Evolutionary conservation across 2,329 filamentous ascomycete genomes (phyloP), one percentile per base, ranked within the genome.

Genomic region (Colletotrichum melonis): DNA sequence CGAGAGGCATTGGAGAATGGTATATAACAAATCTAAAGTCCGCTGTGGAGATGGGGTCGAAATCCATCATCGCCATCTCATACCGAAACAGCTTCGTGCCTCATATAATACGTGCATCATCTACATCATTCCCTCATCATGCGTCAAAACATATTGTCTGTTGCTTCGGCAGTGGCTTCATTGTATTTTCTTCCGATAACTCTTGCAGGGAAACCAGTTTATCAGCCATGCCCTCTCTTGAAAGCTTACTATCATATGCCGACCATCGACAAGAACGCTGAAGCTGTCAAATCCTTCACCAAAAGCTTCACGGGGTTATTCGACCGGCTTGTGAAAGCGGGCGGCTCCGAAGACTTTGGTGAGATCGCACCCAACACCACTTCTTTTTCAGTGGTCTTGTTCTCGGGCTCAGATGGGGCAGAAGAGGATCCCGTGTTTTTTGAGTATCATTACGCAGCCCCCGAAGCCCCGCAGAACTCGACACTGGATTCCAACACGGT

Each of bases 301-400:
- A 69, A 76, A 22, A 58, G 73, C 3, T 77, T 79, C 24, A 74
- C 75, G 1, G 52, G 46, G 9, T 32, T 75, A 1, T 79, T 79
- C 59, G 73, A 77, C 38, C 32, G 74, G 6, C 72, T 79, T 8
- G 66, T 78, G 28, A n/a, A 67, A 19, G 63, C 67, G 5, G 72
- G 77, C 24, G 72, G 69, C 22, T 75, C 74, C 49, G 70, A 76
- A 8, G 73, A 75, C 52, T 79, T 76, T 38, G 78, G 78, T 24
- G 42, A 57, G n/a, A 76, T 79, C 59, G 76, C 73, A 2, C 63
- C 78, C 1, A 78, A 78, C 65, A 78, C 77, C 1, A 79, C 78
- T 4, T 78, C 77, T 9, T 79, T 79, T 66, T 78, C 78, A 0
- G 75, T 79, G n/a, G 75, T 79, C 3, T 63, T 78, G 57, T 79